These are phyloP conservation scores for Amanita pseudoporphyria DNA, from an alignment of 768 basidiomycete genomes.

Conservation along the genomic window DNA sequence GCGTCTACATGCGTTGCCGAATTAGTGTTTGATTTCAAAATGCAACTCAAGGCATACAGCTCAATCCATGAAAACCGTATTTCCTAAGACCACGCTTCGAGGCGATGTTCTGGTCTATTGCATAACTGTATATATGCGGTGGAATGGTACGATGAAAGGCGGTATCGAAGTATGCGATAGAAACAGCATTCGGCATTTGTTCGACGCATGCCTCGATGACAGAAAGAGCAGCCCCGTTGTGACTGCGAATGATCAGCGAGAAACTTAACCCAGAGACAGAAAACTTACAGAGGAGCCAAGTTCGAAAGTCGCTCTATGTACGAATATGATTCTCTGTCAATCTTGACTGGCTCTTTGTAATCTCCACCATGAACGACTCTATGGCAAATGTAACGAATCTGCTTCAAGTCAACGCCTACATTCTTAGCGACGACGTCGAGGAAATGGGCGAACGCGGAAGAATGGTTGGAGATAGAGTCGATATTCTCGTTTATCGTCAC, in stretches of 20 bases:
- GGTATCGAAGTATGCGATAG: constrained; percentile 84
- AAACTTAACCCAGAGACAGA: not conserved
- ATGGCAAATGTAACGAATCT: constrained; percentile 55
- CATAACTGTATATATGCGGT: constrained; percentile 66
- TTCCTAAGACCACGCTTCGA: constrained; percentile 64
- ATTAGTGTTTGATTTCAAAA: not conserved
- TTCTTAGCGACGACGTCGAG: constrained; percentile 35
- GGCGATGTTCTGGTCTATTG: constrained; percentile 58
- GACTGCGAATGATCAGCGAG: constrained; percentile 23
- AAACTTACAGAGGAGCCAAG: constrained; percentile 67
- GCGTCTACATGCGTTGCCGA: constrained; percentile 28
- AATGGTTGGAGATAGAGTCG: constrained; percentile 42
- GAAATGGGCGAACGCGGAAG: constrained; percentile 54
- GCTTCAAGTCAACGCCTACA: constrained; percentile 28
- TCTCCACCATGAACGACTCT: constrained; percentile 86
- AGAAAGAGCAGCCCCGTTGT: constrained; percentile 52
- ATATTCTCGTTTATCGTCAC: constrained; percentile 10
- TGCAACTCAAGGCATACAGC: constrained; percentile 35
- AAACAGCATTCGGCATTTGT: constrained; percentile 54
- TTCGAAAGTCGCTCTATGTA: constrained; percentile 69
- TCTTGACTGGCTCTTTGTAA: constrained; percentile 57
- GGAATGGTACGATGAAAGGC: constrained; percentile 77
- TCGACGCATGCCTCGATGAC: constrained; percentile 54
- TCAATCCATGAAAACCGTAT: constrained; percentile 89
- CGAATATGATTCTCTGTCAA: constrained; percentile 59